Evolutionary conservation across 306 rosid genomes (phyloP).

Genomic region (Prunus mongolica): DNA sequence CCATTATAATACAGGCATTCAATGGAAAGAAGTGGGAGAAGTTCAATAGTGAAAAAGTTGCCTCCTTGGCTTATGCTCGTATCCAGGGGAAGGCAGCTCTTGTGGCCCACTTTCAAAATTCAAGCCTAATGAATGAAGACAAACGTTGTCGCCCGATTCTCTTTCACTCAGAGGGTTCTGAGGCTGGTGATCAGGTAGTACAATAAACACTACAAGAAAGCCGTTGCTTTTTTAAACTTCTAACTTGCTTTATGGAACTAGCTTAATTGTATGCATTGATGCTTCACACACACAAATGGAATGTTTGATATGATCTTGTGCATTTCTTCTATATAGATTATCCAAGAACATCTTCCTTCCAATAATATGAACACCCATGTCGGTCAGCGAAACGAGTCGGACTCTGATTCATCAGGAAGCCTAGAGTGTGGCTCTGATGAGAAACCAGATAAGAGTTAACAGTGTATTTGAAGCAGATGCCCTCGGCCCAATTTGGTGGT

Average conservation of each 20-base stretch:
- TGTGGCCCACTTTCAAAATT: conserved; percentile 86
- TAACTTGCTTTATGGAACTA: neutral
- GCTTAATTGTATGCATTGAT: neutral
- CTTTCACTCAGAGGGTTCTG: conserved; percentile 81
- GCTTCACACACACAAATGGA: neutral
- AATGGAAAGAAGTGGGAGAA: conserved; percentile 95
- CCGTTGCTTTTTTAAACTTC: neutral
- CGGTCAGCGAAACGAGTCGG: conserved; percentile 34
- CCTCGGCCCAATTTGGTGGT: conserved; percentile 19
- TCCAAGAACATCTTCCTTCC: conserved; percentile 67
- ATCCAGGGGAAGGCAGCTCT: conserved; percentile 94
- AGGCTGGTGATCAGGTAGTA: conserved; percentile 63
- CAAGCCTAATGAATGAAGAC: conserved; percentile 92
- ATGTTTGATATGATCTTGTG: neutral
- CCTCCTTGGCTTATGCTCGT: conserved; percentile 85
- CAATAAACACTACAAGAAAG: neutral
- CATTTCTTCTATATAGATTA: conserved; percentile 31
- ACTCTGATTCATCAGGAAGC: conserved; percentile 36
- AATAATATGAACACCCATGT: conserved; percentile 45
- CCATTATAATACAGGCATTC: conserved; percentile 56
- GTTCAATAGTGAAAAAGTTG: conserved; percentile 88
- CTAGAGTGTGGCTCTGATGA: conserved; percentile 26
- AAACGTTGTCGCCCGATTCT: conserved; percentile 91
- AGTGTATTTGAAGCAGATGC: conserved; percentile 26
- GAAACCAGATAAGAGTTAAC: conserved; percentile 37